Evolutionary conservation across 129 eudicot genomes (phyloP), one percentile per base, ranked within the genome.

Genomic region (Chrysanthemum lavandulifolium): DNA sequence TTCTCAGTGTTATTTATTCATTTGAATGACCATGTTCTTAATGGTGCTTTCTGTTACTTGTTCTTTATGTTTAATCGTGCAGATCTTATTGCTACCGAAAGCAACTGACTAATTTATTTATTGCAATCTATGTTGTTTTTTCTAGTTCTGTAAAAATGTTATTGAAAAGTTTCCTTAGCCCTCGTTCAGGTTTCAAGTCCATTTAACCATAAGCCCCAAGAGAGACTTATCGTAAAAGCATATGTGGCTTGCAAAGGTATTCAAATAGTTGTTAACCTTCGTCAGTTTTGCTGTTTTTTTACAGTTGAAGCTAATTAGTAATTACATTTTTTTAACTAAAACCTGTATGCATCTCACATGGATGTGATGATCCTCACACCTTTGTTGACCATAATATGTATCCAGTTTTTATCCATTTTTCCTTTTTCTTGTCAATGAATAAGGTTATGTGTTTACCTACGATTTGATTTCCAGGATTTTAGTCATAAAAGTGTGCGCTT

Each of bases 191-290:
- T 87, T 73, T 76, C 81, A 27, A 89, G 95, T 77, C 94, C 95
- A 68, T 74, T 83, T 59, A 87, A 87, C 77, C 72, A 80, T 29
- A 87, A 85, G 56, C 78, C 89, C 2, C 82, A 83, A n/a, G 91
- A 85, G 72, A 81, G 69, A 12, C 64, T 87, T 68, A 67, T 73
- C 12, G 91, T 86, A 43, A 83, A 85, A 74, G 97, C 95, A 29
- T 80, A 65, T 85, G 87, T 68, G 91, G 96, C 43, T 85, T 88
- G 96, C 96, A 90, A 78, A 90, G 96, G 96, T 90, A 68, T 52
- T 73, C 29, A 58, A 63, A 73, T 27, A 50, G 52, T 73, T 69
- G 11, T 48, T 67, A 4, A 50, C 45, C 16, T 73, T 40, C 5
- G 13, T 4, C 12, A 27, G 16, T 73, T 67, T 15, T 21, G 45